Evolutionary conservation across 495 filamentous ascomycete species (phyloP).

Genomic region (Hypoxylon rickii): DNA sequence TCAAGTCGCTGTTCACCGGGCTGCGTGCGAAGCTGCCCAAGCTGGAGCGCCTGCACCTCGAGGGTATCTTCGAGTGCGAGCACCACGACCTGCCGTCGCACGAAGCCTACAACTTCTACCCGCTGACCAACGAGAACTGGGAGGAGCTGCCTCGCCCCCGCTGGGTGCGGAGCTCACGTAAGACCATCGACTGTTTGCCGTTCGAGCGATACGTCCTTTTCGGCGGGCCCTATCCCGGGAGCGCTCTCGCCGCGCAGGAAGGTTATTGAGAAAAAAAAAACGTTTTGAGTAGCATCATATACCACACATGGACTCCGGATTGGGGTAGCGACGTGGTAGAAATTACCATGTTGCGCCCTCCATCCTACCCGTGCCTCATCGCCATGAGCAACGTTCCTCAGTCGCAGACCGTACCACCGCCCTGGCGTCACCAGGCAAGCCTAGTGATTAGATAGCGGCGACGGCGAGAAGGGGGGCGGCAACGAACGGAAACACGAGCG

Average conservation of each 20-base stretch:
- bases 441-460: conserved; percentile 10
- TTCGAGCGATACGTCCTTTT: conserved; percentile 50
- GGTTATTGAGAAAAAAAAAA: conserved; percentile 24
- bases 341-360: no score
- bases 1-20: conserved; percentile 45
- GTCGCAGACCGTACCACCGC: conserved; percentile 27
- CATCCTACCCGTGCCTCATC: no score
- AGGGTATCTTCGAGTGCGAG: conserved; percentile 52
- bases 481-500: conserved; percentile 17
- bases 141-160: conserved; percentile 29
- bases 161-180: conserved; percentile 37
- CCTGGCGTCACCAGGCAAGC: conserved; percentile 21
- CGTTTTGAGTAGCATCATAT: no score
- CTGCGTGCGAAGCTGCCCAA: conserved; percentile 42
- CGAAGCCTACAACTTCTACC: conserved; percentile 51
- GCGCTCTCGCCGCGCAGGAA: conserved; percentile 13
- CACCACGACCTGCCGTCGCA: conserved; percentile 41
- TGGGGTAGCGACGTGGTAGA: no score
- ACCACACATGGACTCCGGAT: no score
- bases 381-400: conserved; percentile 27
- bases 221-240: conserved; percentile 46
- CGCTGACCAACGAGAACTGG: conserved; percentile 51
- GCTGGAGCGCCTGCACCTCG: conserved; percentile 49
- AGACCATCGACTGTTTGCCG: conserved; percentile 46
- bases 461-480: conserved; percentile 1